Evolutionary conservation across 306 rosid genomes (phyloP).

Genomic region (Cucurbita argyrosperma): DNA sequence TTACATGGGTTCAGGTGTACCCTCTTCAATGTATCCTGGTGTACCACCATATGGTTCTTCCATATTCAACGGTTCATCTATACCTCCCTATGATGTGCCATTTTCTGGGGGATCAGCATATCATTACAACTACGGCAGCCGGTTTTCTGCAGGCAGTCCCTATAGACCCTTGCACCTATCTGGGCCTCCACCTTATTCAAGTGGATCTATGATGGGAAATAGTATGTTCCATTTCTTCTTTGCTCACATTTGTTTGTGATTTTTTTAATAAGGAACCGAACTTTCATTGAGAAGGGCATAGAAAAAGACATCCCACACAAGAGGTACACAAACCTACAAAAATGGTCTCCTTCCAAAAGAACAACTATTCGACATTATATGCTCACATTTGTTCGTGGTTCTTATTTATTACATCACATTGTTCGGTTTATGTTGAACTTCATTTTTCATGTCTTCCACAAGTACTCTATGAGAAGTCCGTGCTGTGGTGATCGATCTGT

Average conservation of each 20-base stretch:
- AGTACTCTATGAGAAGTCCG: background rate
- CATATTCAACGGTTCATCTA: constrained; percentile 70
- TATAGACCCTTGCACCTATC: constrained; percentile 78
- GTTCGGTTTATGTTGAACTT: background rate
- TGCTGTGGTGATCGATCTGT: background rate
- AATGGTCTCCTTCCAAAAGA: background rate
- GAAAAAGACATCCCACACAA: background rate
- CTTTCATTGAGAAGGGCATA: background rate
- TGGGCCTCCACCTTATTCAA: constrained; percentile 75
- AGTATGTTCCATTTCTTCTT: constrained; percentile 22
- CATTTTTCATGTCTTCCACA: background rate
- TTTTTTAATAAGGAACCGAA: background rate
- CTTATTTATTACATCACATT: background rate
- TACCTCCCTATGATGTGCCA: constrained; percentile 87
- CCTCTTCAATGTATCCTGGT: constrained; percentile 80
- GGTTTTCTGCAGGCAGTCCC: constrained; percentile 75
- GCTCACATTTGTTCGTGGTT: background rate
- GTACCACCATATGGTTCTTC: constrained; percentile 95
- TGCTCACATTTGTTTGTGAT: background rate
- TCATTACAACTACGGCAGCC: constrained; percentile 75
- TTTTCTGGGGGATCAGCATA: constrained; percentile 89
- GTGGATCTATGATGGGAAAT: constrained; percentile 82
- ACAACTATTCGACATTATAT: background rate
- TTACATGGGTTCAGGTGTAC: constrained; percentile 66
- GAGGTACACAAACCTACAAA: background rate